Evolutionary conservation across 768 basidiomycete species (phyloP).

Genomic region (Phaeotremella fagi): DNA sequence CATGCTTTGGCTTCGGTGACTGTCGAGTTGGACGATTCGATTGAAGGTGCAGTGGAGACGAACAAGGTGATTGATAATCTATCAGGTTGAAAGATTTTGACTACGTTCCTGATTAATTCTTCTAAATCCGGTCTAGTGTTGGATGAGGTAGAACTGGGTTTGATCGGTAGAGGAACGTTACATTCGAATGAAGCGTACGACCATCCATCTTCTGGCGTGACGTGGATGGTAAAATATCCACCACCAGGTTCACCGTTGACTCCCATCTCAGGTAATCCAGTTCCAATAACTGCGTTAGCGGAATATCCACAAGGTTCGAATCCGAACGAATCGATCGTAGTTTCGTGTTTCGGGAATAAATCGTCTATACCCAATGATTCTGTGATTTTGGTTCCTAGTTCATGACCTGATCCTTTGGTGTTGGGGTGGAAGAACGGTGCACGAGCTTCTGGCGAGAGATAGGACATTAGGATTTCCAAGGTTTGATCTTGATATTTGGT

Average conservation of each 20-base stretch:
- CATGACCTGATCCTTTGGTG: constrained; percentile 50
- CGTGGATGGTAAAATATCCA: constrained; percentile 97
- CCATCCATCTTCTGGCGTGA: constrained; percentile 96
- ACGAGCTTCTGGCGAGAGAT: constrained; percentile 70
- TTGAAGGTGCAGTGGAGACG: constrained; percentile 54
- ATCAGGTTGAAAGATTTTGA: constrained; percentile 85
- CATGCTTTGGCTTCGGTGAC: constrained; percentile 64
- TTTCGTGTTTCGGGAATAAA: constrained; percentile 73
- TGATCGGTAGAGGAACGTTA: constrained; percentile 65
- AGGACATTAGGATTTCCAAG: constrained; percentile 96
- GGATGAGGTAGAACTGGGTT: constrained; percentile 49
- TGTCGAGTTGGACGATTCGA: constrained; percentile 4
- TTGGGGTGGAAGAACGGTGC: constrained; percentile 62
- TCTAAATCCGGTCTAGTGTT: constrained; percentile 60
- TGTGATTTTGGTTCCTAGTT: constrained; percentile 57
- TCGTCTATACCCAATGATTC: constrained; percentile 68
- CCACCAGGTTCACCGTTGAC: constrained; percentile 54
- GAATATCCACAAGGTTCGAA: constrained; percentile 96
- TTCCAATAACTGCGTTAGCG: constrained; percentile 72
- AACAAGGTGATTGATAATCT: constrained; percentile 83
- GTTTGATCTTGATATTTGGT: constrained; percentile 68
- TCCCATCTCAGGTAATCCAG: constrained; percentile 54
- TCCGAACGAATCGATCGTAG: constrained; percentile 83
- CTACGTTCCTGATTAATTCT: constrained; percentile 79
- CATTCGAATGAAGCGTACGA: constrained; percentile 99